Evolutionary conservation across 2,329 filamentous ascomycete genomes (phyloP).

Genomic region (Colletotrichum magnum): DNA sequence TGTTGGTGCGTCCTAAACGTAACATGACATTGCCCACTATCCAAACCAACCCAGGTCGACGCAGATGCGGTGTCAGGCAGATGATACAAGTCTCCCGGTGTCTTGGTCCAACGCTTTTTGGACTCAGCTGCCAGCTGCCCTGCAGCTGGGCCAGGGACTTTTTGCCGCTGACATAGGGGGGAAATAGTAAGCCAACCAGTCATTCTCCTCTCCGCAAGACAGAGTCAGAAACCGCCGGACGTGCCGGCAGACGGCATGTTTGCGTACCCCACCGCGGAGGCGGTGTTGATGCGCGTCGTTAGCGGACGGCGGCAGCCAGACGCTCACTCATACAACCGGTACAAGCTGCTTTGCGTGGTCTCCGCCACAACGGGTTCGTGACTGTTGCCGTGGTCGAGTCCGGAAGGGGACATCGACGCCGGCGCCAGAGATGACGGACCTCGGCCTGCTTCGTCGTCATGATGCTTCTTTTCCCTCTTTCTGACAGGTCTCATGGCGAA

Average conservation of each 20-base stretch:
- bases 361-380: constrained; percentile 22
- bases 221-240: constrained; percentile 4
- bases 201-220: neutral
- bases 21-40: constrained; percentile 4
- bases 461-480: neutral
- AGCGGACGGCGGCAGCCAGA: constrained; percentile 8
- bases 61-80: neutral
- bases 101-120: neutral
- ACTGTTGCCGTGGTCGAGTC: constrained; percentile 1
- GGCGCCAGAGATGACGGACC: constrained; percentile 16
- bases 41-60: neutral
- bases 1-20: constrained; percentile 16
- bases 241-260: constrained; percentile 23
- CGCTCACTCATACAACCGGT: constrained; percentile 13
- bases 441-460: neutral
- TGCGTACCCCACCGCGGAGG: constrained; percentile 10
- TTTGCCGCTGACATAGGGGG: constrained; percentile 30
- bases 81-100: neutral
- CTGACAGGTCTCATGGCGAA: neutral
- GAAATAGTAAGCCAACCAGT: neutral
- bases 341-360: neutral
- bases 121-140: constrained; percentile 3
- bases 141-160: neutral
- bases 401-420: constrained; percentile 1
- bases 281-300: constrained; percentile 28